Evolutionary conservation across 2,329 filamentous ascomycete genomes (phyloP).

Genomic region (Metarhizium humberi): DNA sequence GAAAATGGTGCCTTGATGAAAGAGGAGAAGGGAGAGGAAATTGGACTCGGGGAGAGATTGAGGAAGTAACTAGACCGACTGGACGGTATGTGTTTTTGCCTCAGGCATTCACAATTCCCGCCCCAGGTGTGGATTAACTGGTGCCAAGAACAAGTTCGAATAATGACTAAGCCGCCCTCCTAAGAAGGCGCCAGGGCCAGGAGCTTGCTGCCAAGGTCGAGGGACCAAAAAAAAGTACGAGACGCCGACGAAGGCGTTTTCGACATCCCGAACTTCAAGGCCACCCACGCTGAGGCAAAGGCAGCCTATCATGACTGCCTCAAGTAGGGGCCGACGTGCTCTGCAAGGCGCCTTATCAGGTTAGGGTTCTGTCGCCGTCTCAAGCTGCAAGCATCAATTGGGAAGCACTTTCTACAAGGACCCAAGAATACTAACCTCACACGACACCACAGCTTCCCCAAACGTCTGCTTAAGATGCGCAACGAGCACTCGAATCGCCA

Average conservation of each 20-base stretch:
- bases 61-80: constrained; percentile 10
- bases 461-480: constrained; percentile 30
- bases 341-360: constrained; percentile 40
- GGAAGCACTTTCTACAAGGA: neutral
- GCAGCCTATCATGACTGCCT: constrained; percentile 35
- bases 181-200: neutral
- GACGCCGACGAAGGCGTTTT: constrained; percentile 7
- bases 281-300: constrained; percentile 8
- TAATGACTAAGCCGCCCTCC: neutral
- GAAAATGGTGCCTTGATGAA: constrained; percentile 61
- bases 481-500: constrained; percentile 16
- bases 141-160: neutral
- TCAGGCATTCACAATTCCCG: constrained; percentile 14
- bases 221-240: constrained; percentile 16
- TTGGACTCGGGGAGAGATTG: neutral
- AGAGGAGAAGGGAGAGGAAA: constrained; percentile 22
- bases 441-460: constrained; percentile 15
- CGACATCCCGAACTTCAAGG: neutral
- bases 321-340: constrained; percentile 46
- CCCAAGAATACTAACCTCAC: neutral
- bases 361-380: constrained; percentile 22
- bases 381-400: neutral
- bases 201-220: neutral
- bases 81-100: constrained; percentile 9
- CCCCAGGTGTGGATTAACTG: too few species aligned